phyloP scores from a whole-genome alignment of 768 basidiomycete species.

The Pleurotus citrinopileatus region DNA sequence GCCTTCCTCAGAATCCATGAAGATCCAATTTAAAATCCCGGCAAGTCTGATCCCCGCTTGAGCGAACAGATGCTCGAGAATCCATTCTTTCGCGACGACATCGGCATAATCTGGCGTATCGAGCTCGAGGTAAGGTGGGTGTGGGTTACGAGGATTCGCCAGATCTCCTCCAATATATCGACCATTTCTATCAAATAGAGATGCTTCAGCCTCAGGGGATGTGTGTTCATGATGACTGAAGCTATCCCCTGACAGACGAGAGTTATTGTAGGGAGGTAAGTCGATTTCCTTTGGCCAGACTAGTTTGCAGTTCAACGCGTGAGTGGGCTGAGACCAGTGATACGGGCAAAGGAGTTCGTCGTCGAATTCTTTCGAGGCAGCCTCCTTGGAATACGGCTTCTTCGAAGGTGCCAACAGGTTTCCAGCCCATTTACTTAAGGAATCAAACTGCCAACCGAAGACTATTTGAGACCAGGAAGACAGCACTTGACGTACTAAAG shows the following conservation, averaged over 20 bases:
- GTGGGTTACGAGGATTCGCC: conserved; percentile 7
- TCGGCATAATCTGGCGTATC: conserved; percentile 82
- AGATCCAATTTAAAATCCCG: conserved; percentile 75
- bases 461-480: conserved; percentile 19
- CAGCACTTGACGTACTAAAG: conserved; percentile 26
- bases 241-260: conserved; percentile 17
- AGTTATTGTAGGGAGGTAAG: conserved; percentile 33
- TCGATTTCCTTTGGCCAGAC: conserved; percentile 78
- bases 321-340: conserved; percentile 71
- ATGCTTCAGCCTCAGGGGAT: conserved; percentile 10
- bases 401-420: background rate
- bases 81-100: conserved; percentile 57
- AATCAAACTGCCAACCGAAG: background rate
- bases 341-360: conserved; percentile 70
- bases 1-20: conserved; percentile 33
- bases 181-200: conserved; percentile 14
- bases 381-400: conserved; percentile 1
- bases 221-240: conserved; percentile 13
- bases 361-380: conserved; percentile 33
- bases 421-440: background rate
- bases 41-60: conserved; percentile 85
- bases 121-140: conserved; percentile 55
- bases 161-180: conserved; percentile 11
- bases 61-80: conserved; percentile 80
- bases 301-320: conserved; percentile 77